Evolutionary conservation across 192 early-diverging fungal species (phyloP), one percentile per base, ranked within the genome.

Genomic region (Powellomyces hirtus): DNA sequence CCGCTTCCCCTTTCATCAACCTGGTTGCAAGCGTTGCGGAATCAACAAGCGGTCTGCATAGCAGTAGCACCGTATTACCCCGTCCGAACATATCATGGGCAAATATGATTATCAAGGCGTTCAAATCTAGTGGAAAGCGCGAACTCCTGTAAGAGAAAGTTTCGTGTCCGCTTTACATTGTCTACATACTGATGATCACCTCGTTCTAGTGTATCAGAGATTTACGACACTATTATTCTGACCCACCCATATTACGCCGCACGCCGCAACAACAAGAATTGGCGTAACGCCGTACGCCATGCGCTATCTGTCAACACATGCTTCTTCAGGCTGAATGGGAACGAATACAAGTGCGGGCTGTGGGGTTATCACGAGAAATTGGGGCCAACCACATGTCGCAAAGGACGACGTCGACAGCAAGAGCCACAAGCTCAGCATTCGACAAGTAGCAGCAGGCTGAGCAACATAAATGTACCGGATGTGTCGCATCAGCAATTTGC

Each of bases 211-310:
- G 66, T 68, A 1, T 29, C 38, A 7, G 66, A 70, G 20, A 60
- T 70, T 6, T 70, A 70, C 31, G 59, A 13, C 18, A 20, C 27
- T 18, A 70, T 70, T 36, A 22, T 34, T 30, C 18, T 16, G 33
- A 50, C 30, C 57, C 31, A 62, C 33, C 38, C 56, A 29, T 62
- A 70, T 34, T 70, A 40, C 36, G 36, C 29, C 11, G 53, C 42
- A 22, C 40, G 27, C 24, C 18, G 8, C 11, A 40, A 34, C 59
- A 10, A 26, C 0, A 61, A 38, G 14, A 45, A 64, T 14, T 70
- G 68, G 68, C 61, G 51, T 45, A 70, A 70, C 30, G 68, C 59
- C 18, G 68, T 70, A 0, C 68, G 68, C 27, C 68, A 70, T 50
- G 68, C 59, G 16, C 59, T 70, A 30, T 64, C 68, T 8, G 68